Evolutionary conservation across 108 stramenopile species (phyloP).

Genomic region (Nitzschia putrida): DNA sequence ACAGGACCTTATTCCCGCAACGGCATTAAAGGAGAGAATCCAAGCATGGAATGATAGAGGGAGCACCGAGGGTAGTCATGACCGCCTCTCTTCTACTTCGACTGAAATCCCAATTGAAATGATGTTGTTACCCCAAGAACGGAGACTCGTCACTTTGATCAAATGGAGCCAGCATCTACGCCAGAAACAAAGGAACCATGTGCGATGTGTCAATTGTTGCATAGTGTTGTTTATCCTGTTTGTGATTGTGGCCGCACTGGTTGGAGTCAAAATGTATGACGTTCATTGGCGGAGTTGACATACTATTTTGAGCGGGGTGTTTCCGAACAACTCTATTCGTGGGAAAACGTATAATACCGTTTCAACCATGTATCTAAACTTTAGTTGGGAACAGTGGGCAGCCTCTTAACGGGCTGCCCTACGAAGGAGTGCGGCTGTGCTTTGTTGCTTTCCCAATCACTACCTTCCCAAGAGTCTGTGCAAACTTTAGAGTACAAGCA

Average conservation of each 20-base stretch:
- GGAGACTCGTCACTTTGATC: slow-evolving; percentile 19
- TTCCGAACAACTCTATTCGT: no score
- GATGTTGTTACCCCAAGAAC: slow-evolving; percentile 40
- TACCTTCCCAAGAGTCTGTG: slow-evolving; percentile 53
- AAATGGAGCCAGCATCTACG: background rate
- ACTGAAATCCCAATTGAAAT: slow-evolving; percentile 17
- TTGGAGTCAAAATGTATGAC: no score
- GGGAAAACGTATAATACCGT: no score
- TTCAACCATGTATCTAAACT: no score
- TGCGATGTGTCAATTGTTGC: no score
- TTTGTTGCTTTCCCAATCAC: slow-evolving; percentile 83
- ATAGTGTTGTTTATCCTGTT: no score
- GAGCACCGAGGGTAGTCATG: no score
- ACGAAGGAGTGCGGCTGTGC: slow-evolving; percentile 24
- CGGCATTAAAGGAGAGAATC: slow-evolving; percentile 17
- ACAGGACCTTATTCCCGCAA: slow-evolving; percentile 13
- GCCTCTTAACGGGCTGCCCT: background rate
- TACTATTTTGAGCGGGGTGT: no score
- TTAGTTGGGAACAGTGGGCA: no score
- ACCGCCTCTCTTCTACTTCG: slow-evolving; percentile 2
- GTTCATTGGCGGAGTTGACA: no score
- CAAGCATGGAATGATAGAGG: slow-evolving; percentile 18
- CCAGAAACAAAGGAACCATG: no score
- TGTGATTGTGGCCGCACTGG: no score
- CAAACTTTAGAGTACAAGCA: slow-evolving; percentile 55